Conservation (phyloP, 2,329 filamentous ascomycete genomes). For the Alternaria burnsii region DNA sequence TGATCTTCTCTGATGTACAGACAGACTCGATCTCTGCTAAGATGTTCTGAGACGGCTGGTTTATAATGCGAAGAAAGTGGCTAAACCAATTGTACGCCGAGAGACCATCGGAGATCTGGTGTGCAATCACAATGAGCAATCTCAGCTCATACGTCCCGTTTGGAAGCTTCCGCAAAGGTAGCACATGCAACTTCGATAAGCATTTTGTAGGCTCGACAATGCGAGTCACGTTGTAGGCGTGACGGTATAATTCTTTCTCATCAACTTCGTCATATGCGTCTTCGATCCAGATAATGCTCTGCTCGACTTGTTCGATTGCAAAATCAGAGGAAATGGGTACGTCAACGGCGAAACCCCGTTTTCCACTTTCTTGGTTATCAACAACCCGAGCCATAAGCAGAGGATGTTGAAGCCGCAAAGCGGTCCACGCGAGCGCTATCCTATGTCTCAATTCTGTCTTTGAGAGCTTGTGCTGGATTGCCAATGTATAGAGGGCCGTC, state of each 20-base stretch:
- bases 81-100: slow-evolving; percentile 54
- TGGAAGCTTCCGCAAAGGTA: slow-evolving; percentile 38
- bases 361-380: slow-evolving; percentile 22
- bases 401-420: slow-evolving; percentile 51
- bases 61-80: slow-evolving; percentile 48
- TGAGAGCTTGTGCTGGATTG: slow-evolving; percentile 43
- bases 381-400: slow-evolving; percentile 48
- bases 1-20: slow-evolving; percentile 26
- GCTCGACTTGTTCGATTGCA: slow-evolving; percentile 41
- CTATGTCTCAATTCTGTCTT: slow-evolving; percentile 42
- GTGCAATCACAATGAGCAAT: slow-evolving; percentile 53
- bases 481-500: slow-evolving; percentile 50
- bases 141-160: slow-evolving; percentile 43
- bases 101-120: slow-evolving; percentile 58
- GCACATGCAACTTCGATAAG: slow-evolving; percentile 53
- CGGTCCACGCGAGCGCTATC: slow-evolving; percentile 53
- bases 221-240: slow-evolving; percentile 53
- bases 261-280: slow-evolving; percentile 50
- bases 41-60: slow-evolving; percentile 16
- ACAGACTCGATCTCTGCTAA: slow-evolving; percentile 14
- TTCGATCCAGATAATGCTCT: slow-evolving; percentile 50
- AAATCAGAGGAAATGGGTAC: slow-evolving; percentile 36
- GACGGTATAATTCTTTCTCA: slow-evolving; percentile 50
- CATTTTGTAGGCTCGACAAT: slow-evolving; percentile 50
- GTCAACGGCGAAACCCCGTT: slow-evolving; percentile 47